A percentile compares a stretch with the other conserved stretches of the same genome.
These are phyloP conservation scores for Sugiyamaella valdiviana DNA, from an alignment of 805 yeast genomes.

Conservation along the genomic window DNA sequence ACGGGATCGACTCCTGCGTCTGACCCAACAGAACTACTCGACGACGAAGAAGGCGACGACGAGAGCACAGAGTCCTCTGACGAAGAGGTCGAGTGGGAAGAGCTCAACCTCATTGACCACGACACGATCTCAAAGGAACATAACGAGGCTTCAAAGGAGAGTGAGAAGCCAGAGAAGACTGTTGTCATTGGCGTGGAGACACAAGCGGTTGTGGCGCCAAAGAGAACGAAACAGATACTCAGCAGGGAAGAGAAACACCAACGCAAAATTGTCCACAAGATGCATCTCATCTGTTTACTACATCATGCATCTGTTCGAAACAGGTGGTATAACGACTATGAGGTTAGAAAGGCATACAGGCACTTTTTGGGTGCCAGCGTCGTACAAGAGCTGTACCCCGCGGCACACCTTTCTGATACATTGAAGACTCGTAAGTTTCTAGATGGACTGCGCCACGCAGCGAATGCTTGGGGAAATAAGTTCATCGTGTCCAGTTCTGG, in stretches of 20 bases:
- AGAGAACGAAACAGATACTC: not conserved
- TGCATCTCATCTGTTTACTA: constrained; percentile 52
- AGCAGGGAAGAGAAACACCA: constrained; percentile 47
- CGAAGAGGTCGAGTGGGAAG: constrained; percentile 3
- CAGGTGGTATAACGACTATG: constrained; percentile 58
- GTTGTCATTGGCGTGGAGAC: constrained; percentile 1
- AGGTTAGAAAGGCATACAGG: constrained; percentile 38
- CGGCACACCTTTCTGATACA: constrained; percentile 37
- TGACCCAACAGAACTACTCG: not conserved
- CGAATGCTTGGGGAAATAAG: constrained; percentile 53
- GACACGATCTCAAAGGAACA: constrained; percentile 18
- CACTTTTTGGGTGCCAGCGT: constrained; percentile 44
- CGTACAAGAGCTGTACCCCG: constrained; percentile 44
- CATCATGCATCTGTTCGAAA: constrained; percentile 66
- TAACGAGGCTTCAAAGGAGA: constrained; percentile 30
- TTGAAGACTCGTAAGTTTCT: constrained; percentile 61
- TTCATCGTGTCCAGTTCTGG: constrained; percentile 44
- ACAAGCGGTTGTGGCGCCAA: not conserved
- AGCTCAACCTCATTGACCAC: not conserved
- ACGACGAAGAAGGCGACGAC: constrained; percentile 7
- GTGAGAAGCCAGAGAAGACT: constrained; percentile 36
- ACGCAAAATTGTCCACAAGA: constrained; percentile 53
- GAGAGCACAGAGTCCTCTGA: constrained; percentile 8
- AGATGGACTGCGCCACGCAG: constrained; percentile 66
- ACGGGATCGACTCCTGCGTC: not conserved